phyloP scores from a whole-genome alignment of 2,329 filamentous ascomycete genomes.

The Trichophyton schoenleinii region DNA sequence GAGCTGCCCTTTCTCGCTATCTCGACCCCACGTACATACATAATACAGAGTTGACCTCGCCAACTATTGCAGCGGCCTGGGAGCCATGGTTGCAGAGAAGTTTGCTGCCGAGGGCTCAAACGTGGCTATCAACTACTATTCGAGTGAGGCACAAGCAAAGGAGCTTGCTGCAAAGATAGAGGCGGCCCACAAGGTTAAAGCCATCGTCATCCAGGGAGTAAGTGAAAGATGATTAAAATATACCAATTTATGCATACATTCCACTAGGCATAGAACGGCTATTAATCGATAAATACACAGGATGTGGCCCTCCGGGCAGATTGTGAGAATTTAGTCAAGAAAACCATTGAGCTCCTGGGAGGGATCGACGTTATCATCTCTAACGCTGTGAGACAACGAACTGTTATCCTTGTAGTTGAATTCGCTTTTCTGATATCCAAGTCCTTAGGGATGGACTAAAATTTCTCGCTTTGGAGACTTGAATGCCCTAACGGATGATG shows the following conservation, averaged over 20 bases:
- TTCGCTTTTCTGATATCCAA: neutral
- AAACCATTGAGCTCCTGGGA: conserved; percentile 49
- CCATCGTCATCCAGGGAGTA: conserved; percentile 49
- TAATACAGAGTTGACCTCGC: neutral
- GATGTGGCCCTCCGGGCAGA: conserved; percentile 52
- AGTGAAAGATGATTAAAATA: conserved; percentile 14
- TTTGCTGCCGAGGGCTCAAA: conserved; percentile 58
- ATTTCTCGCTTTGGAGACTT: conserved; percentile 47
- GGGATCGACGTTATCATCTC: conserved; percentile 66
- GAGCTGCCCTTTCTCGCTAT: conserved; percentile 15
- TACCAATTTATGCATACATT: too few species aligned
- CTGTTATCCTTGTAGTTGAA: neutral
- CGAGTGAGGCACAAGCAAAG: conserved; percentile 47
- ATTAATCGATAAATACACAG: conserved; percentile 18
- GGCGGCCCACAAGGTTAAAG: conserved; percentile 38
- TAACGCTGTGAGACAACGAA: conserved; percentile 46
- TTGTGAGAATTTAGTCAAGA: conserved; percentile 46
- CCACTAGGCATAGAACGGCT: neutral
- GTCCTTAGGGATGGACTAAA: conserved; percentile 46
- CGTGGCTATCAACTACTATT: conserved; percentile 61
- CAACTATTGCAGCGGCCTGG: conserved; percentile 48
- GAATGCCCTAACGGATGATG: conserved; percentile 45
- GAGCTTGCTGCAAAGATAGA: conserved; percentile 46
- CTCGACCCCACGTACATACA: neutral
- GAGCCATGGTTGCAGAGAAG: conserved; percentile 52